These are phyloP conservation scores for Paraphaeosphaeria minitans DNA, from an alignment of 2,329 filamentous ascomycete species.

Conservation along the genomic window DNA sequence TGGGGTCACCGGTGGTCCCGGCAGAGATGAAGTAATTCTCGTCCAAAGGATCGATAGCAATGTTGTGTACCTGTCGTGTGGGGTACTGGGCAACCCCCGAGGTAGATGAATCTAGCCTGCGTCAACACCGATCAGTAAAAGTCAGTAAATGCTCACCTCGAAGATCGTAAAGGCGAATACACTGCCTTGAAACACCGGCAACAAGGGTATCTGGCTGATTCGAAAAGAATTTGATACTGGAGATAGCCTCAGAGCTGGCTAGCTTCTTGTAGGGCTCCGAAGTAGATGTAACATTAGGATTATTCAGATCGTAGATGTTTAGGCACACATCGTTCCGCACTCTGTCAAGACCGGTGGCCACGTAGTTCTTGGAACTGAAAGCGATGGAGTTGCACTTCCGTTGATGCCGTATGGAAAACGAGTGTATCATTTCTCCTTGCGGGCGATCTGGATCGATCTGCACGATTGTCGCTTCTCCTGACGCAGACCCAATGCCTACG, in stretches of 20 bases:
- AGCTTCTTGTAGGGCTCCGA: slow-evolving; percentile 60
- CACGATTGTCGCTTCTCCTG: slow-evolving; percentile 76
- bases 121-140: slow-evolving; percentile 17
- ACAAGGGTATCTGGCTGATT: slow-evolving; percentile 76
- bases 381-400: slow-evolving; percentile 81
- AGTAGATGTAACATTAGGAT: slow-evolving; percentile 57
- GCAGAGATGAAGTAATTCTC: slow-evolving; percentile 86
- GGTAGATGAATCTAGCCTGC: slow-evolving; percentile 44
- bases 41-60: slow-evolving; percentile 79
- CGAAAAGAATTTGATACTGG: slow-evolving; percentile 81
- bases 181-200: slow-evolving; percentile 75
- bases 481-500: slow-evolving; percentile 75
- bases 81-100: slow-evolving; percentile 55
- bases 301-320: slow-evolving; percentile 80
- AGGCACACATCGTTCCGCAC: slow-evolving; percentile 82
- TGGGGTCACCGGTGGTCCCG: slow-evolving; percentile 71
- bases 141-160: slow-evolving; percentile 60
- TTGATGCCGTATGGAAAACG: slow-evolving; percentile 74
- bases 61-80: slow-evolving; percentile 66
- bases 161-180: slow-evolving; percentile 77
- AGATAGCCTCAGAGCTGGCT: slow-evolving; percentile 72
- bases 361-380: slow-evolving; percentile 71
- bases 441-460: slow-evolving; percentile 68
- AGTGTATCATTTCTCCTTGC: slow-evolving; percentile 56
- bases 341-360: slow-evolving; percentile 80